These are phyloP conservation scores for Saturnispora mendoncae DNA, from an alignment of 805 yeast species.

Conservation along the genomic window DNA sequence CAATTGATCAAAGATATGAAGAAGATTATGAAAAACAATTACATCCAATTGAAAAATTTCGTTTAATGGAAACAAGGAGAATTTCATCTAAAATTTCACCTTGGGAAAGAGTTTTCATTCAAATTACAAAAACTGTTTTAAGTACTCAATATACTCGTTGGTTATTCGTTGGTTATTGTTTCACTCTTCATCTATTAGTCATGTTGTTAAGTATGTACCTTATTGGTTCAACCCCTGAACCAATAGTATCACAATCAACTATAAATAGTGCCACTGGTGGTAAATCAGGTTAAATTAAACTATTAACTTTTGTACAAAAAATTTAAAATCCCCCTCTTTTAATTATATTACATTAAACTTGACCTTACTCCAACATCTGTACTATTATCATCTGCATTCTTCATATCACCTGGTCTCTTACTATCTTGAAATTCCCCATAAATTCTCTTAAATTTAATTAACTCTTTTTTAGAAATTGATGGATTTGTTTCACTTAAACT, in stretches of 20 bases:
- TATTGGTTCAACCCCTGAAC: slow-evolving; percentile 25
- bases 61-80: slow-evolving; percentile 68
- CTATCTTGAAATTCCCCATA: slow-evolving; percentile 61
- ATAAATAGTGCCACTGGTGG: slow-evolving; percentile 24
- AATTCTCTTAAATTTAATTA: slow-evolving; percentile 48
- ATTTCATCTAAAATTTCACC: slow-evolving; percentile 65
- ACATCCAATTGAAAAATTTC: slow-evolving; percentile 77
- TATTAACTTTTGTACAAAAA: too few species aligned
- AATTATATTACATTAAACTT: slow-evolving; percentile 70
- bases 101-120: slow-evolving; percentile 66
- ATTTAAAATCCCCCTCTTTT: too few species aligned
- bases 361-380: slow-evolving; percentile 78
- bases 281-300: slow-evolving; percentile 11
- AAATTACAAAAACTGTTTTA: slow-evolving; percentile 64
- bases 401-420: slow-evolving; percentile 75
- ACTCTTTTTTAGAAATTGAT: slow-evolving; percentile 75
- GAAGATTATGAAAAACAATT: slow-evolving; percentile 64
- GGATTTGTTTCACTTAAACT: slow-evolving; percentile 76
- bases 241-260: slow-evolving; percentile 10
- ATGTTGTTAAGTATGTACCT: slow-evolving; percentile 53
- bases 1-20: slow-evolving; percentile 51
- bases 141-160: slow-evolving; percentile 66
- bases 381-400: slow-evolving; percentile 65
- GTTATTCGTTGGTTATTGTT: slow-evolving; percentile 64
- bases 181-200: slow-evolving; percentile 65